Evolutionary conservation across 225 moss, liverwort and hornwort genomes (phyloP), one percentile per base, ranked within the genome.

Genomic region (Pseudoscleropodium purum): DNA sequence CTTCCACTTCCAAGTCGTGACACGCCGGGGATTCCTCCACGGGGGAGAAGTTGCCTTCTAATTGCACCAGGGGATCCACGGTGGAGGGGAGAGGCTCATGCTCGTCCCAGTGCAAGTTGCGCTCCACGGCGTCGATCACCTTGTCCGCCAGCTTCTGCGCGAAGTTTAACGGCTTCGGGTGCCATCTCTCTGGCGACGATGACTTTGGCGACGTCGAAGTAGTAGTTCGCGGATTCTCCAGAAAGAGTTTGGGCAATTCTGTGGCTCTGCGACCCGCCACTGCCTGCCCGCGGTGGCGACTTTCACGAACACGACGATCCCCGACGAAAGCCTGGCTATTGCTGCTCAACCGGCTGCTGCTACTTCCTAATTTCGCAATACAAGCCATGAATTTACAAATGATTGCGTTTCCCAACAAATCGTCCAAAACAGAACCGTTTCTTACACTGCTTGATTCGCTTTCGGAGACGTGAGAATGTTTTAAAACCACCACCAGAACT

Each of bases 1-100:
- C 98, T 16, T 88, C 88, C 5, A 98, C 96, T 82, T 97, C 93
- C 43, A 98, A 92, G 56, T 92, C 88, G 37, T 94, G 92, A 37
- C 91, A 88, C 11, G 88, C 92, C 3, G 97, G 91, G 19, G 91
- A 88, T 86, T 98, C 98, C n/a, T 86, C 92, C 72, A 98, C 97
- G 18, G 98, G 96, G 11, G 90, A 90, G 64, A 96, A 97, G 75
- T 98, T 98, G 11, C 98, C 98, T 81, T 94, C 93, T 68, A 97
- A 89, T 79, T 98, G 98, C 65, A 98, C 91, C 4, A 90, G 86
- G 3, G 98, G 98, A 85, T 98, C 98, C 43, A 94, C 92, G 3
- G 95, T 94, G 19, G 94, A 94, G 11, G 96, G 95, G 43, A 98
- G 89, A 13, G 94, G 90, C 39, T 91, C 65, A 69, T 57, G 68